Evolutionary conservation across 768 basidiomycete genomes (phyloP), one percentile per base, ranked within the genome.

Genomic region (Peribolospora kevripleyi): DNA sequence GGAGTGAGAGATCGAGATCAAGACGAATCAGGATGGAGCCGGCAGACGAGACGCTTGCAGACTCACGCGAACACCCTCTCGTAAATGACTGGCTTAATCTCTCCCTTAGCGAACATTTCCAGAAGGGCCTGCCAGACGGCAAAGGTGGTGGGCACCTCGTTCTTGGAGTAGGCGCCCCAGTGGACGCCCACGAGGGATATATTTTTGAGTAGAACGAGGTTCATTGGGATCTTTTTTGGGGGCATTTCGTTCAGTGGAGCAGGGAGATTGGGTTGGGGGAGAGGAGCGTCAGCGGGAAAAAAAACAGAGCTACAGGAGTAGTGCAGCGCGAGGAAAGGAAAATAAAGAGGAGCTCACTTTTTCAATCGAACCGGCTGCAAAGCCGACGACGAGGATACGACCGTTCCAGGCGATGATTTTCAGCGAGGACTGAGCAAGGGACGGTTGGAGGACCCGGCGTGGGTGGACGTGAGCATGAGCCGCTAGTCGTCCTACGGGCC

Each of bases 341-440:
- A 63, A 60, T 43, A 38, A 3, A 58, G 8, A 37, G 50, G 46
- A 37, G 54, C 64, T 7, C 51, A 82, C 81, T 72, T 85, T 84
- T 67, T 88, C 85, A 54, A 91, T 85, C 9, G 72, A 68, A 3
- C 84, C 84, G 6, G 75, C 82, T 3, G 82, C 85, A 66, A 90
- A 97, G 0, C 91, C 93, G 52, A 98, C 80, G n/a, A 97, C 82
- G 8, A 98, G 62, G 1, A 82, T 80, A 10, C 91, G 76, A 1
- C 90, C 87, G 65, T 90, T 88, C 80, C 90, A 95, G 0, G 82
- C 83, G 55, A 88, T 84, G 65, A 87, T 91, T 65, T 90, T 97
- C 55, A 95, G 65, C 50, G 75, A 81, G 65, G 85, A 87, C 84
- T 42, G 42, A 43, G 14, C 42, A 53, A 52, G 40, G 37, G 25